A percentile compares a stretch with the other conserved stretches of the same genome.
phyloP scores from a whole-genome alignment of 1,284 basidiomycete genomes.

The Exobasidium cylindrosporum region DNA sequence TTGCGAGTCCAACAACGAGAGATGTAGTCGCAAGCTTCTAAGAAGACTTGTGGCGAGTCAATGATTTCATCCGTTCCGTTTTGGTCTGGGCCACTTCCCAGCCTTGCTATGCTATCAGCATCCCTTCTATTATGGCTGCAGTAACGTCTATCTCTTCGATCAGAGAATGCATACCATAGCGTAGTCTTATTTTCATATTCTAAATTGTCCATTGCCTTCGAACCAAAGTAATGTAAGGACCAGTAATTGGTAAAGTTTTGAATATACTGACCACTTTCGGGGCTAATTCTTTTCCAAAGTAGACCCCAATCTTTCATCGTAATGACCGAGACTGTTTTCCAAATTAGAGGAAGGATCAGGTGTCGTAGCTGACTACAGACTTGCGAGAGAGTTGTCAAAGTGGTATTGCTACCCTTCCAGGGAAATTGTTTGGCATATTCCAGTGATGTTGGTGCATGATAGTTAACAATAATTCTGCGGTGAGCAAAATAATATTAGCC shows the following conservation, averaged over 20 bases:
- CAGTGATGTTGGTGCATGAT: too few relatives aligned
- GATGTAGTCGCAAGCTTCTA: background rate
- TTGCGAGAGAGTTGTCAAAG: too few relatives aligned
- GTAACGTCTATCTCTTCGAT: too few relatives aligned
- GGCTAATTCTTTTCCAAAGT: background rate
- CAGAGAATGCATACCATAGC: background rate
- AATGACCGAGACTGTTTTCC: background rate
- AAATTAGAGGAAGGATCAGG: background rate
- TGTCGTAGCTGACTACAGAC: background rate
- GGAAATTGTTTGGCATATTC: too few relatives aligned
- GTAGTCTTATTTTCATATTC: background rate
- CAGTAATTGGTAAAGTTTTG: background rate
- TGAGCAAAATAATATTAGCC: too few relatives aligned
- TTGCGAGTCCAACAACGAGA: background rate
- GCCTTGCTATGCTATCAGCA: too few relatives aligned
- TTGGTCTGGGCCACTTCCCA: too few relatives aligned
- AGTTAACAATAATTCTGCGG: too few relatives aligned
- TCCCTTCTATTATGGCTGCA: too few relatives aligned
- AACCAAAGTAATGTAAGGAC: background rate
- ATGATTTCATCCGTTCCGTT: background rate
- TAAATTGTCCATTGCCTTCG: background rate
- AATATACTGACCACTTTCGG: background rate
- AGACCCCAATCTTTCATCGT: background rate
- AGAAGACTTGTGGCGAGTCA: background rate
- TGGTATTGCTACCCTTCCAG: too few relatives aligned